A percentile compares a stretch with the other conserved stretches of the same genome.
These are phyloP conservation scores for Pleurotus pulmonarius DNA, from an alignment of 768 basidiomycete genomes.

Conservation along the genomic window DNA sequence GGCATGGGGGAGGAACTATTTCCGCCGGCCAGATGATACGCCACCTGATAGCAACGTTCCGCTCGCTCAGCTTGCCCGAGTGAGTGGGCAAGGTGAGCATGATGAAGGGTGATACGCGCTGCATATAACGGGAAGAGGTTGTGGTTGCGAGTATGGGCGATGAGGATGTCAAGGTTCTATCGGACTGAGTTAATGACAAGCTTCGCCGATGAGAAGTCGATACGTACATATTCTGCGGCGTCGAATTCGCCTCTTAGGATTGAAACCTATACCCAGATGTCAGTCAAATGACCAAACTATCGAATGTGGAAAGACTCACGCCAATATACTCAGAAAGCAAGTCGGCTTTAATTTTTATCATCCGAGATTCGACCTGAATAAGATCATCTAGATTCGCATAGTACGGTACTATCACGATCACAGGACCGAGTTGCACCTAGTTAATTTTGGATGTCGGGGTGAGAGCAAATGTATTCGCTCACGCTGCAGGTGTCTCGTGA, in stretches of 20 bases:
- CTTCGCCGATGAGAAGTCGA: background rate
- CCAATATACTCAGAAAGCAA: slow-evolving; percentile 66
- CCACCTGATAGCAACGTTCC: slow-evolving; percentile 57
- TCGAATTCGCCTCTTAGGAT: slow-evolving; percentile 69
- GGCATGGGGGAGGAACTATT: background rate
- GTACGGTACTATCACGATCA: slow-evolving; percentile 37
- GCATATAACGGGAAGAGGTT: slow-evolving; percentile 54
- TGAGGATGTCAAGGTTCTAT: slow-evolving; percentile 42
- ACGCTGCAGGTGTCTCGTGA: slow-evolving; percentile 34
- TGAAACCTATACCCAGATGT: slow-evolving; percentile 40
- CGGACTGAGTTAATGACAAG: background rate
- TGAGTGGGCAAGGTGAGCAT: slow-evolving; percentile 75
- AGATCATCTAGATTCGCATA: slow-evolving; percentile 55
- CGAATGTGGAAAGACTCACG: slow-evolving; percentile 31
- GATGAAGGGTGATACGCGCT: slow-evolving; percentile 61
- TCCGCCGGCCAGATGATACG: slow-evolving; percentile 41
- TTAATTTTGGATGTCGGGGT: no score
- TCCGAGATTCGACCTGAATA: slow-evolving; percentile 39
- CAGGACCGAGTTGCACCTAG: no score
- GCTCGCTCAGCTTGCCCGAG: slow-evolving; percentile 51
- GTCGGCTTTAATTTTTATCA: slow-evolving; percentile 68
- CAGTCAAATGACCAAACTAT: background rate
- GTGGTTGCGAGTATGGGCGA: slow-evolving; percentile 60
- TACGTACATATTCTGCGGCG: slow-evolving; percentile 52
- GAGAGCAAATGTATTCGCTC: slow-evolving; percentile 15